These are phyloP conservation scores for Dichotomocladium elegans DNA, from an alignment of 371 early-diverging fungal genomes.

Conservation along the genomic window DNA sequence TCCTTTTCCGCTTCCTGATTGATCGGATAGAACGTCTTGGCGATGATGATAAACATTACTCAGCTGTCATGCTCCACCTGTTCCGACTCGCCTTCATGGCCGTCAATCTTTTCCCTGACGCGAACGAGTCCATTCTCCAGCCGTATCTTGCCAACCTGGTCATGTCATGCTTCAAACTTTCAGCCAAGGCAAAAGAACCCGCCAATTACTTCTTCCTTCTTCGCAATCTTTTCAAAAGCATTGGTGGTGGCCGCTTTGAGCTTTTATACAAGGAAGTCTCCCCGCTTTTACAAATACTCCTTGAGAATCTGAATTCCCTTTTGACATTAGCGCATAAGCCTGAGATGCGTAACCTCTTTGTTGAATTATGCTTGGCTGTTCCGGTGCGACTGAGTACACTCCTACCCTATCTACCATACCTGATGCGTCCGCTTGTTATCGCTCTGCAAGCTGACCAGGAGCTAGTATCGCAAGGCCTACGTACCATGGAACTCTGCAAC, in stretches of 20 bases:
- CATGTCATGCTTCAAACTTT: slow-evolving; percentile 80
- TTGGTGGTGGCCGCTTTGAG: slow-evolving; percentile 64
- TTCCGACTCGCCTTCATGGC: slow-evolving; percentile 95
- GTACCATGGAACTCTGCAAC: slow-evolving; percentile 96
- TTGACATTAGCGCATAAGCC: slow-evolving; percentile 78
- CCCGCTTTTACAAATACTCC: slow-evolving; percentile 84
- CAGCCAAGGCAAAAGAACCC: slow-evolving; percentile 81
- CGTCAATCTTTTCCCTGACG: slow-evolving; percentile 87
- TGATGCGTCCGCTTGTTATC: slow-evolving; percentile 95
- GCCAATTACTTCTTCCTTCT: slow-evolving; percentile 90
- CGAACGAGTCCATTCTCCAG: slow-evolving; percentile 87
- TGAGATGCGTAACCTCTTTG: slow-evolving; percentile 84
- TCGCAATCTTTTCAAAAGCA: slow-evolving; percentile 88
- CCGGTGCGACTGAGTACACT: slow-evolving; percentile 95
- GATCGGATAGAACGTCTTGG: slow-evolving; percentile 85
- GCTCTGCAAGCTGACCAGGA: slow-evolving; percentile 92
- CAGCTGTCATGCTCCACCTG: slow-evolving; percentile 82
- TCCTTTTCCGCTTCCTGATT: slow-evolving; percentile 75
- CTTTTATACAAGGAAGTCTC: slow-evolving; percentile 84
- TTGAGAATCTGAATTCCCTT: slow-evolving; percentile 85
- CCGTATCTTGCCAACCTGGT: slow-evolving; percentile 90
- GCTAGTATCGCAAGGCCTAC: slow-evolving; percentile 91
- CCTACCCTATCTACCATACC: slow-evolving; percentile 88
- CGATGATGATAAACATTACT: slow-evolving; percentile 66
- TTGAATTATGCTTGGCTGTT: slow-evolving; percentile 91